Evolutionary conservation across 306 rosid species (phyloP).

Genomic region (Hippophae rhamnoides): DNA sequence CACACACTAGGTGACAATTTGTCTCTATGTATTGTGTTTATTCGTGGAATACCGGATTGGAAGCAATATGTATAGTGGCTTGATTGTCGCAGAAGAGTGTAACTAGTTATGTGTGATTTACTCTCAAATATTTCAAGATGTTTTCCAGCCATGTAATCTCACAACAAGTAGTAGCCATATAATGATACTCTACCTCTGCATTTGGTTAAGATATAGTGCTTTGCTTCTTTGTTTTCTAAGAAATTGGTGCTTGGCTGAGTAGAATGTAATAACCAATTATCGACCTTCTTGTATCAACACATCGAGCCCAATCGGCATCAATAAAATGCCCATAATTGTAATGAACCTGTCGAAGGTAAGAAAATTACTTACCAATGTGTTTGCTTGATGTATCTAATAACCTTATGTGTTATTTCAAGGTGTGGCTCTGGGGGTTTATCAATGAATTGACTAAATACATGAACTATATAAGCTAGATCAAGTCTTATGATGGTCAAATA

Average conservation of each 20-base stretch:
- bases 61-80: no score
- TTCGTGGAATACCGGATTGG: no score
- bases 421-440: background rate
- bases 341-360: background rate
- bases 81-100: background rate
- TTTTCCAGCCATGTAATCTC: no score
- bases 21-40: background rate
- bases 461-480: background rate
- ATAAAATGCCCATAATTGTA: background rate
- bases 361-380: background rate
- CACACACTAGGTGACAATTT: background rate
- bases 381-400: background rate
- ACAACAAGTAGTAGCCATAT: no score
- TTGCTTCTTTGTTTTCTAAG: conserved; percentile 1
- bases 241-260: background rate
- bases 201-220: background rate
- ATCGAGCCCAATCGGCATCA: background rate
- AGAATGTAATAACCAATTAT: background rate
- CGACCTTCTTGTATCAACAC: background rate
- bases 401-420: background rate
- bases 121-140: background rate
- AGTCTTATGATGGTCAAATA: background rate
- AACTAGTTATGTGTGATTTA: background rate
- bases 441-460: background rate
- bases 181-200: no score